Evolutionary conservation across 2,329 filamentous ascomycete species (phyloP).

Genomic region (Paracorniculantispora psalliotae): DNA sequence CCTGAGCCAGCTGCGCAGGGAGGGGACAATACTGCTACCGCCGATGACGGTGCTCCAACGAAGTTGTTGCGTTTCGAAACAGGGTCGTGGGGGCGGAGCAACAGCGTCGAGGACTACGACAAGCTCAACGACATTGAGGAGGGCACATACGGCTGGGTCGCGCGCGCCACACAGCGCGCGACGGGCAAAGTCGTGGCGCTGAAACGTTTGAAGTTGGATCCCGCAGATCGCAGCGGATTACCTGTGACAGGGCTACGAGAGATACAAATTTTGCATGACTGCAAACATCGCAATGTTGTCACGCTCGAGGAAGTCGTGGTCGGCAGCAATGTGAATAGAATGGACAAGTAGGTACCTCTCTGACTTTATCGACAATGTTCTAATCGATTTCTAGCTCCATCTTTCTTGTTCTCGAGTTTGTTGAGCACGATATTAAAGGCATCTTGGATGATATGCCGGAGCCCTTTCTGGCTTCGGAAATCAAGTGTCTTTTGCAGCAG

Average conservation of each 20-base stretch:
- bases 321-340: constrained; percentile 52
- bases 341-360: constrained; percentile 44
- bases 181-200: constrained; percentile 82
- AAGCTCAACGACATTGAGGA: constrained; percentile 96
- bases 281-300: constrained; percentile 78
- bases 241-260: constrained; percentile 90
- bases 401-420: constrained; percentile 93
- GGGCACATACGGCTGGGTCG: constrained; percentile 92
- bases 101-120: constrained; percentile 83
- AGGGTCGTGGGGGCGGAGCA: constrained; percentile 62
- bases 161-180: constrained; percentile 67
- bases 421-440: constrained; percentile 94
- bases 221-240: constrained; percentile 66
- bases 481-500: constrained; percentile 84
- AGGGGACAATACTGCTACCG: constrained; percentile 15
- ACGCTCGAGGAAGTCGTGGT: constrained; percentile 78
- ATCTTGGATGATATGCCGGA: constrained; percentile 92
- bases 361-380: constrained; percentile 8
- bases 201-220: constrained; percentile 89
- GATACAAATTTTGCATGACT: constrained; percentile 84
- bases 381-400: constrained; percentile 50
- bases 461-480: constrained; percentile 86
- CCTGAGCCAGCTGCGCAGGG: constrained; percentile 32
- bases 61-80: constrained; percentile 68
- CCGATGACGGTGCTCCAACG: constrained; percentile 27